Percentiles rank a stretch among this genome's conserved stretches.
phyloP scores from a whole-genome alignment of 2,329 filamentous ascomycete genomes.

The Cadophora sp. region DNA sequence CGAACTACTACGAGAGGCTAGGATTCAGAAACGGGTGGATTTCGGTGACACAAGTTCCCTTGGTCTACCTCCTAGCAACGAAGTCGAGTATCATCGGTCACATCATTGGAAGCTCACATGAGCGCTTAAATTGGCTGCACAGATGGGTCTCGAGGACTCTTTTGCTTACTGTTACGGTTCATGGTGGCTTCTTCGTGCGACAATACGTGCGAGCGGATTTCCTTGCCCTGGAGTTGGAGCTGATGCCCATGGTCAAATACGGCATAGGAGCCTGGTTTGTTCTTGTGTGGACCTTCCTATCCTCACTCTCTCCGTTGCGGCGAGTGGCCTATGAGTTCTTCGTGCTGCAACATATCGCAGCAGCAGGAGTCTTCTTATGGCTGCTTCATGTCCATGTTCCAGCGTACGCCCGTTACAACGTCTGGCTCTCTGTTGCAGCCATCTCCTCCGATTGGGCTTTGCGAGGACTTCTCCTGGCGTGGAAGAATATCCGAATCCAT shows the following conservation, averaged over 20 bases:
- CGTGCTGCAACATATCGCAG: slow-evolving; percentile 69
- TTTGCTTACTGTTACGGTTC: slow-evolving; percentile 70
- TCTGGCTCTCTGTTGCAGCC: slow-evolving; percentile 71
- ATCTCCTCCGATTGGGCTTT: slow-evolving; percentile 67
- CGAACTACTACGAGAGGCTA: slow-evolving; percentile 67
- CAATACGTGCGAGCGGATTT: slow-evolving; percentile 68
- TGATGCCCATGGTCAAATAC: slow-evolving; percentile 70
- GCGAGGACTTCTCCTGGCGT: slow-evolving; percentile 51
- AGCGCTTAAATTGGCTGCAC: slow-evolving; percentile 76
- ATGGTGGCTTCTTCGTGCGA: slow-evolving; percentile 72
- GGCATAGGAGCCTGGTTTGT: slow-evolving; percentile 72
- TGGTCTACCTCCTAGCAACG: slow-evolving; percentile 67
- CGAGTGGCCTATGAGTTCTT: slow-evolving; percentile 74
- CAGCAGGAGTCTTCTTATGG: slow-evolving; percentile 67
- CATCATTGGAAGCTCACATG: slow-evolving; percentile 68
- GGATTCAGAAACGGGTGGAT: slow-evolving; percentile 74
- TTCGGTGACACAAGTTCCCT: slow-evolving; percentile 66
- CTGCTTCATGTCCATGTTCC: slow-evolving; percentile 70
- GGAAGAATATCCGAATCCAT: slow-evolving; percentile 58
- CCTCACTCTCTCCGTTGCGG: slow-evolving; percentile 68
- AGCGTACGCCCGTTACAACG: slow-evolving; percentile 60
- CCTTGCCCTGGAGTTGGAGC: slow-evolving; percentile 61
- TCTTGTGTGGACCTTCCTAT: slow-evolving; percentile 69
- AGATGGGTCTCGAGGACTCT: slow-evolving; percentile 75
- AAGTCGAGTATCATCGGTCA: slow-evolving; percentile 66